Conservation (phyloP, 2,329 filamentous ascomycete genomes). For the Cercospora beticola region DNA sequence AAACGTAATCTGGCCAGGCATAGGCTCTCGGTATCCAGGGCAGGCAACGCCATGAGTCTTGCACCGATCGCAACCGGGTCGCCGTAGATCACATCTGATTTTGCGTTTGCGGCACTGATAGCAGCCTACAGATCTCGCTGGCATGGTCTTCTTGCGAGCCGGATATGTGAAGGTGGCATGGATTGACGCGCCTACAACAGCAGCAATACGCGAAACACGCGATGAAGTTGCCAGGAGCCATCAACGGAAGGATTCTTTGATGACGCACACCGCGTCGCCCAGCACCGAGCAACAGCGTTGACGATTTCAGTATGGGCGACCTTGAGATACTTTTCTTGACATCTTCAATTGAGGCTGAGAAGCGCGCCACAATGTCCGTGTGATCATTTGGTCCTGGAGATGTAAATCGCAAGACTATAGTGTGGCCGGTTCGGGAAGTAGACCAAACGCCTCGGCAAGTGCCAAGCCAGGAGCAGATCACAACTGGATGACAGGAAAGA, state of each 20-base stretch:
- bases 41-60: slow-evolving; percentile 35
- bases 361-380: neutral
- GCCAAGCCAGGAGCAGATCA: neutral
- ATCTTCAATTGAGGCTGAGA: neutral
- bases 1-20: slow-evolving; percentile 31
- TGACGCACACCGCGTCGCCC: slow-evolving; percentile 3
- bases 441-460: neutral
- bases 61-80: slow-evolving; percentile 35
- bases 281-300: neutral
- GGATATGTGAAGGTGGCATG: neutral
- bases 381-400: neutral
- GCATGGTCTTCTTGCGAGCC: slow-evolving; percentile 25
- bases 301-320: neutral
- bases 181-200: neutral
- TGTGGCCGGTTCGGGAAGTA: neutral
- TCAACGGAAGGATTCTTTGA: slow-evolving; percentile 4
- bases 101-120: slow-evolving; percentile 36
- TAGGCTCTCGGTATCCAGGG: slow-evolving; percentile 33
- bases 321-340: neutral
- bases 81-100: slow-evolving; percentile 36
- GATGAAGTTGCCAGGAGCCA: neutral
- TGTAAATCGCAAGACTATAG: neutral
- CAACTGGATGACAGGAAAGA: neutral
- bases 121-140: slow-evolving; percentile 35
- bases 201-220: neutral